Percentiles rank a stretch among this genome's conserved stretches.
Evolutionary conservation across 371 early-diverging fungal genomes (phyloP).

Genomic region (Mortierella sp.): DNA sequence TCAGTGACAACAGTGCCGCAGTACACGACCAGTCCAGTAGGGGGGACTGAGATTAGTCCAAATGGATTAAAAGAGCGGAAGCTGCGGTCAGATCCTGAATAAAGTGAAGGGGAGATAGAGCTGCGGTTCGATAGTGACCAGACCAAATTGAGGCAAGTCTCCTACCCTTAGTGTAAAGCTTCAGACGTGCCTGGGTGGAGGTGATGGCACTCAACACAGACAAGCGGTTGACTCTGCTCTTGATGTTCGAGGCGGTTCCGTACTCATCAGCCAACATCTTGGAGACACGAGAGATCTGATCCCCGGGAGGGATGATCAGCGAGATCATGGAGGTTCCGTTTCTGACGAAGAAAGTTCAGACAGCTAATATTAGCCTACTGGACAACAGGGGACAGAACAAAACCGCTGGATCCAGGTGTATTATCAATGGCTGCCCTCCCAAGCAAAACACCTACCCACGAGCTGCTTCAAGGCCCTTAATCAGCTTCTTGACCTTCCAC

Average conservation of each 20-base stretch:
- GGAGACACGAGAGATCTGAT: constrained; percentile 92
- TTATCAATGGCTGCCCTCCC: no score
- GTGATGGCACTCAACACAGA: constrained; percentile 99
- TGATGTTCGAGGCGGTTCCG: constrained; percentile 99
- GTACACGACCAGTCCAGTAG: constrained; percentile 95
- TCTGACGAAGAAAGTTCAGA: constrained; percentile 56
- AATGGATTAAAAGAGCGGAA: no score
- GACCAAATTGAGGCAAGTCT: background rate
- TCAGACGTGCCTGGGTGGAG: constrained; percentile 98
- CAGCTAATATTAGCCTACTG: no score
- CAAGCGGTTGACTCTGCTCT: constrained; percentile 98
- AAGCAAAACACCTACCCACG: constrained; percentile 78
- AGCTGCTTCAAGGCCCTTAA: constrained; percentile 95
- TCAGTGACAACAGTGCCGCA: constrained; percentile 98
- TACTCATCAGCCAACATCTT: constrained; percentile 99
- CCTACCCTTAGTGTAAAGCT: constrained; percentile 88
- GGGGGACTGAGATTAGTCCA: no score
- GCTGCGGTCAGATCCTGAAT: no score
- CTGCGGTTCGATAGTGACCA: no score
- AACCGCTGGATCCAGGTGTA: no score
- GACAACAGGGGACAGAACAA: no score
- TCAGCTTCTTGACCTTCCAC: constrained; percentile 98
- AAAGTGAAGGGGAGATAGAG: no score
- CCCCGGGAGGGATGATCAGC: constrained; percentile 96
- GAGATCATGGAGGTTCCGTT: constrained; percentile 99